Base-by-base conservation (phyloP, 768 basidiomycete genomes). In the Boletus rubescentipes region DNA sequence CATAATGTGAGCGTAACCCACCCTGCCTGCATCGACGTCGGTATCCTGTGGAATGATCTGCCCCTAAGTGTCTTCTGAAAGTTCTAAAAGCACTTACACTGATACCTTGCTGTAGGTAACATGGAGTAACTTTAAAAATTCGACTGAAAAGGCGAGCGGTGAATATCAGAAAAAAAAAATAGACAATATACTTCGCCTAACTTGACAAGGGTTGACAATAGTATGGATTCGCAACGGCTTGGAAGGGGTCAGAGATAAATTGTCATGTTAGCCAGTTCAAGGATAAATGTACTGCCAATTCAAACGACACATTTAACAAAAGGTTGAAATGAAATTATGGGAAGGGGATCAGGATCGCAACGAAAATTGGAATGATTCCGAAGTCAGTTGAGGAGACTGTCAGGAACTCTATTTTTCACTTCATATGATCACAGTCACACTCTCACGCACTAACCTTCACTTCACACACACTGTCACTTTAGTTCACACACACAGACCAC, bases 131-230 rank as follows among this genome's bases (percentile, higher is more conserved):
- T 69, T 58, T 41, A 78, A 67, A 61, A 77, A 71, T 35, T 70
- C 55, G 26, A 70, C 68, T 70, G 45, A 11, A 43, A 51, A 40
- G 11, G 42, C 10, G n/a, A 16, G 15, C 21, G 32, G n/a, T n/a
- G n/a, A n/a, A n/a, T n/a, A n/a, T n/a, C n/a, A n/a, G n/a, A n/a
- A n/a, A n/a, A n/a, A n/a, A n/a, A n/a, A n/a, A n/a, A n/a, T n/a
- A n/a, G n/a, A n/a, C n/a, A n/a, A n/a, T n/a, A n/a, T n/a, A n/a
- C n/a, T 2, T 0, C 56, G 72, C 78, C 58, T 66, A 83, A n/a
- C 90, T 88, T 14, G 92, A 71, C 60, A 93, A 66, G 0, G 91
- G 91, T 72, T 91, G 89, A 56, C 85, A 88, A 60, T 92, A 93
- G 64, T 92, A 93, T 43, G 93, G 66, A 63, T 93, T 93, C n/a